phyloP scores from a whole-genome alignment of 2,329 filamentous ascomycete species.

The Pseudogymnoascus sp. region DNA sequence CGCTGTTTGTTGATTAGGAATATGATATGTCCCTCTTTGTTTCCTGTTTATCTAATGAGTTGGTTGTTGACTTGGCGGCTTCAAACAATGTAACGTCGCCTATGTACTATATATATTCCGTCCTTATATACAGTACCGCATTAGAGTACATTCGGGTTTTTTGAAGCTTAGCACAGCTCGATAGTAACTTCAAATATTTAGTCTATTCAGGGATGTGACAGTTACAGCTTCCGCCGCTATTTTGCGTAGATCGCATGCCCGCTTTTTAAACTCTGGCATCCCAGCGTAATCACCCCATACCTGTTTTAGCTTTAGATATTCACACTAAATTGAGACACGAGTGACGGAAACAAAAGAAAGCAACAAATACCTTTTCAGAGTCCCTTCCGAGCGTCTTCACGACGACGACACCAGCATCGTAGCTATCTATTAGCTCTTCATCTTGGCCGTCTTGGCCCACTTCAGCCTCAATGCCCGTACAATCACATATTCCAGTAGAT shows the following conservation, averaged over 20 bases:
- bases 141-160: neutral
- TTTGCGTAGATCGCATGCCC: neutral
- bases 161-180: neutral
- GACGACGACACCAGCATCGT: neutral
- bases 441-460: neutral
- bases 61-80: neutral
- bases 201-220: neutral
- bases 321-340: neutral
- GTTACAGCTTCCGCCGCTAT: neutral
- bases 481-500: neutral
- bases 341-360: neutral
- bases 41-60: neutral
- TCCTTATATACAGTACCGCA: neutral
- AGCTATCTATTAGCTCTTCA: neutral
- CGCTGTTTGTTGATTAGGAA: slow-evolving; percentile 1
- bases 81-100: neutral
- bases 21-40: neutral
- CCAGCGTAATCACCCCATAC: neutral
- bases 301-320: neutral
- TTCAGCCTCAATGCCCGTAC: neutral
- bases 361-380: neutral
- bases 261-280: neutral
- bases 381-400: neutral
- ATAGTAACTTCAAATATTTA: neutral
- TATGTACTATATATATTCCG: neutral